Evolutionary conservation across 2,329 filamentous ascomycete genomes (phyloP), one percentile per base, ranked within the genome.

Genomic region (Sporothrix humicola): DNA sequence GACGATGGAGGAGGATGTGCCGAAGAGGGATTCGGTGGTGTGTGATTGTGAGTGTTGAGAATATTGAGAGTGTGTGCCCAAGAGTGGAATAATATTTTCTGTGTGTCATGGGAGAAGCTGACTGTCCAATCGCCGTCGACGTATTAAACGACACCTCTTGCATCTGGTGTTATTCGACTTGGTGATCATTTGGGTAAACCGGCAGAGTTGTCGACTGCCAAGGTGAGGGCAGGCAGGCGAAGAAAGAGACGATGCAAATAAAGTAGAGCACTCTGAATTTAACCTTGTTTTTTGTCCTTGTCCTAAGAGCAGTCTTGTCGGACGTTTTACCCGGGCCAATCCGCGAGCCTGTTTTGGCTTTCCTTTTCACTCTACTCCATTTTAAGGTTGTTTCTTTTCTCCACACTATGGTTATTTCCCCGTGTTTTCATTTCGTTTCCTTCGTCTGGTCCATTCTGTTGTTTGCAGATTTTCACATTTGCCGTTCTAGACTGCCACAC

Each of bases 321-420:
- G 20, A 26, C 42, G 44, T 66, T 26, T 66, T 48, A 48, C 20
- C 61, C 61, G 61, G 26, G n/a, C 61, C n/a, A 66, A 66, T 66
- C 59, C 10, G 10, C 31, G 10, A 9, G 9, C 42, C 15, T 4
- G 15, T 15, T 7, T 58, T 44, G 31, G 5, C 31, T 6, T 37
- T 37, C 31, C 31, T 7, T 37, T 1, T 10, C n/a, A 4, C 20
- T 10, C 15, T n/a, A 15, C 50, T 52, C 54, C 54, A 31, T 26
- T 17, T 42, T 48, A 66, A 26, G 42, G 61, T 48, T 15, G 9
- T 15, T 31, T 42, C 13, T 10, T 48, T 59, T 66, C 42, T 23
- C 44, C 61, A 63, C 37, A 63, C 23, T 37, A 20, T 46, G 42
- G 42, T 20, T 66, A 66, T 26, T 26, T 66, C 61, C 61, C 61